phyloP scores from a whole-genome alignment of 768 basidiomycete species.

The Leccinellum luteum region DNA sequence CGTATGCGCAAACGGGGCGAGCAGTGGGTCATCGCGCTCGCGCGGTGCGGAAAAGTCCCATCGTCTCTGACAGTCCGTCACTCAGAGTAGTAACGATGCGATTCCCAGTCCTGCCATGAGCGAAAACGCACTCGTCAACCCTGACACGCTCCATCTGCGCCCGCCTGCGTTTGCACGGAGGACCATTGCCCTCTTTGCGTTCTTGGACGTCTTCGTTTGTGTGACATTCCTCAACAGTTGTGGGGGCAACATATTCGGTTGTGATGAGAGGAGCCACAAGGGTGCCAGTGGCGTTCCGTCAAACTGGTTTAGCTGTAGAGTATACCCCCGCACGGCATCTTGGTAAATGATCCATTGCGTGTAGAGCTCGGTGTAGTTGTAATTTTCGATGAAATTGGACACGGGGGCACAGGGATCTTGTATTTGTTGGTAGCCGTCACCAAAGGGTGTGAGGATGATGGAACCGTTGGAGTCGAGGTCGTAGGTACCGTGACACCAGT shows the following conservation, averaged over 20 bases:
- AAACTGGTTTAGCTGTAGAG: slow-evolving; percentile 74
- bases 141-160: slow-evolving; percentile 17
- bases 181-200: slow-evolving; percentile 11
- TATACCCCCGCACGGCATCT: slow-evolving; percentile 59
- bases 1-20: slow-evolving; percentile 4
- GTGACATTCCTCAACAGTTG: slow-evolving; percentile 57
- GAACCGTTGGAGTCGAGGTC: slow-evolving; percentile 71
- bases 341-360: slow-evolving; percentile 66
- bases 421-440: slow-evolving; percentile 91
- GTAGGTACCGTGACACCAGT: slow-evolving; percentile 89
- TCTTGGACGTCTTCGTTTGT: slow-evolving; percentile 13
- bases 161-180: slow-evolving; percentile 25
- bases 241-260: slow-evolving; percentile 88
- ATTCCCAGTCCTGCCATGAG: slow-evolving; percentile 20
- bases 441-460: slow-evolving; percentile 67
- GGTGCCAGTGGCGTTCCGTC: slow-evolving; percentile 79
- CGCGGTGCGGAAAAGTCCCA: background rate
- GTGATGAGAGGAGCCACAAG: slow-evolving; percentile 58
- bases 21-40: slow-evolving; percentile 1
- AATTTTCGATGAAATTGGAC: slow-evolving; percentile 84
- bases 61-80: background rate
- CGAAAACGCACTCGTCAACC: slow-evolving; percentile 11
- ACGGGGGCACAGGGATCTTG: slow-evolving; percentile 90
- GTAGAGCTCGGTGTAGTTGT: slow-evolving; percentile 74
- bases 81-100: slow-evolving; percentile 25